Base-by-base conservation (phyloP, 2,329 filamentous ascomycete genomes). In the Alternaria hordeiaustralica region DNA sequence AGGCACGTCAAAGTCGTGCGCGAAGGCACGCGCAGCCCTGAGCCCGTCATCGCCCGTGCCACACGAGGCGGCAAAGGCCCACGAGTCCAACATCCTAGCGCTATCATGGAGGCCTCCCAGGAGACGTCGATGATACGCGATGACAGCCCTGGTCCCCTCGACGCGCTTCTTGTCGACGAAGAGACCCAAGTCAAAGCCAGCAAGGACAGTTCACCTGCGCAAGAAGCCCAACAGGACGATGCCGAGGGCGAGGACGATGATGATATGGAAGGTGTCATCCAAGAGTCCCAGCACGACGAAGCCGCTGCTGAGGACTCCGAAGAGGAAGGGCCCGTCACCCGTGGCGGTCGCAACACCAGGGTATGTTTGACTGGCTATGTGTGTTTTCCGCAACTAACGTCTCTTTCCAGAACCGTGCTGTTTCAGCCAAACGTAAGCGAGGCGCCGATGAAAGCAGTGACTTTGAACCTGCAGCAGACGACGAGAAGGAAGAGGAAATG, bases 401-500 rank as follows among this genome's bases (percentile, higher is more conserved):
- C 6, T 11, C 11, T n/a, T 25, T 12, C 13, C 55, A 77, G 74
- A 70, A 74, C 26, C 75, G 77, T 28, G 75, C 68, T 6, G 72
- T 67, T 59, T 75, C 76, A 18, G 69, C 71, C 10, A 79, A 76
- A 57, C 75, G 74, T 36, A 80, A 79, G 60, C 73, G 75, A 15
- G 86, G 76, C 61, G 79, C 65, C 69, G 85, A 88, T 53, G 87
- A 88, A 55, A 88, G 86, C 69, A 89, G 87, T 69, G 88, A 90
- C 69, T 90, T 90, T 66, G 87, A 89, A 70, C 88, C 88, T 6
- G 84, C 84, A 33, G 83, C 83, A 21, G 87, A 88, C 53, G 84
- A 84, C 50, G 87, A 86, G 13, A 85, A 84, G 21, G 87, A 86
- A 62, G 82, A 86, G 58, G 82, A 81, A 15, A 83, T 87, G 55